phyloP scores from a whole-genome alignment of 169 alveolate species.

The Eimeria falciformis region DNA sequence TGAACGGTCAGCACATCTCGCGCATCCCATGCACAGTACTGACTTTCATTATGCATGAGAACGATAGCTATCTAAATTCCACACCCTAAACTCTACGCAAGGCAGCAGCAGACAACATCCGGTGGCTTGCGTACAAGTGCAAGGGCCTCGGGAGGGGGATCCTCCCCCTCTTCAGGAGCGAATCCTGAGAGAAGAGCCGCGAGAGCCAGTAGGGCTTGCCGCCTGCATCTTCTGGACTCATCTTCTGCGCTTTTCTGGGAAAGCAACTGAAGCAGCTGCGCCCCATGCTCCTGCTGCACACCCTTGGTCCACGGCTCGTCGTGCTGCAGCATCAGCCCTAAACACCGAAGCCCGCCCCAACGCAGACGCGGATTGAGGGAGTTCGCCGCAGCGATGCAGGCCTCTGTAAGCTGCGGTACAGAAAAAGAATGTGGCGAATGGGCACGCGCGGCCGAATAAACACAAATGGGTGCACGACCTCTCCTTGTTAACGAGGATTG shows the following conservation, averaged over 20 bases:
- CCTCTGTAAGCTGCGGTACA: constrained; percentile 16
- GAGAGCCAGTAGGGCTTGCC: constrained; percentile 60
- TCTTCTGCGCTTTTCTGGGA: constrained; percentile 51
- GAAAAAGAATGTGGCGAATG: background rate
- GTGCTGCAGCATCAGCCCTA: constrained; percentile 53
- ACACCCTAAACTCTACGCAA: too few relatives aligned
- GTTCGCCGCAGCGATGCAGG: constrained; percentile 63
- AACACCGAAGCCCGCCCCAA: constrained; percentile 45
- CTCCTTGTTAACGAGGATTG: too few relatives aligned
- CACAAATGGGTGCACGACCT: too few relatives aligned
- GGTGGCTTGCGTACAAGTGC: constrained; percentile 38
- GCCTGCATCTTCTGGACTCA: constrained; percentile 32
- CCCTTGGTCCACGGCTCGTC: constrained; percentile 53
- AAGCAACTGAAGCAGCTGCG: constrained; percentile 23
- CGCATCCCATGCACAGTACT: too few relatives aligned
- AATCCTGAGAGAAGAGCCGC: constrained; percentile 54
- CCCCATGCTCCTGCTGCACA: constrained; percentile 64
- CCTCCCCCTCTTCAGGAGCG: constrained; percentile 67
- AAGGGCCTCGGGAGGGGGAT: constrained; percentile 59
- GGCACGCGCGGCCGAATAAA: too few relatives aligned
- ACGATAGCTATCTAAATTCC: too few relatives aligned
- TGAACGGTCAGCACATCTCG: constrained; percentile 3
- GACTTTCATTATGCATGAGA: too few relatives aligned
- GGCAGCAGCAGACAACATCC: background rate
- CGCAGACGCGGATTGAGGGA: constrained; percentile 40